These are phyloP conservation scores for Cerioporus squamosus DNA, from an alignment of 1,284 basidiomycete genomes.

Conservation along the genomic window DNA sequence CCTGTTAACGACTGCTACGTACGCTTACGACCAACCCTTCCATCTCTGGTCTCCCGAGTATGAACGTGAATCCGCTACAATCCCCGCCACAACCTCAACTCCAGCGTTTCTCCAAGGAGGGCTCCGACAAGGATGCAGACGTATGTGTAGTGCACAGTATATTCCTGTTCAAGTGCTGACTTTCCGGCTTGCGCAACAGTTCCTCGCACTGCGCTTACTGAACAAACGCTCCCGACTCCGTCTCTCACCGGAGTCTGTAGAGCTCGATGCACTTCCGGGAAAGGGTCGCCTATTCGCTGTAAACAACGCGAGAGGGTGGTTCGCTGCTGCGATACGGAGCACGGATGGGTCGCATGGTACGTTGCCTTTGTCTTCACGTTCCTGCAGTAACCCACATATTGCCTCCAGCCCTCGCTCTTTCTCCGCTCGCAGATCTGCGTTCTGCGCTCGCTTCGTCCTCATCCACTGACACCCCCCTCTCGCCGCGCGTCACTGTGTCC, in stretches of 20 bases:
- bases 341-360: slow-evolving; percentile 43
- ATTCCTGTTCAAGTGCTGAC: background rate
- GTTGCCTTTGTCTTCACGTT: background rate
- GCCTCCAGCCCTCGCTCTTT: slow-evolving; percentile 55
- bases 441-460: slow-evolving; percentile 46
- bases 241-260: slow-evolving; percentile 55
- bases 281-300: slow-evolving; percentile 55
- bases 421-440: slow-evolving; percentile 60
- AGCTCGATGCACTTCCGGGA: slow-evolving; percentile 44
- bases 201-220: slow-evolving; percentile 49
- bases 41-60: slow-evolving; percentile 13
- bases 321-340: slow-evolving; percentile 57
- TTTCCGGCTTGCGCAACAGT: slow-evolving; percentile 36
- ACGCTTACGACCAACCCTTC: background rate
- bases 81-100: slow-evolving; percentile 35
- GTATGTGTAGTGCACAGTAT: slow-evolving; percentile 34
- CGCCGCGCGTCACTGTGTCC: slow-evolving; percentile 51
- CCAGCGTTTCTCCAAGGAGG: slow-evolving; percentile 38
- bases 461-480: slow-evolving; percentile 42
- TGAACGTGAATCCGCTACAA: slow-evolving; percentile 46
- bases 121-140: slow-evolving; percentile 47
- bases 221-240: slow-evolving; percentile 65
- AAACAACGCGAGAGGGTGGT: slow-evolving; percentile 65
- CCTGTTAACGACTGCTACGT: background rate
- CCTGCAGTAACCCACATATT: slow-evolving; percentile 3